Conservation (phyloP, 768 basidiomycete species). For the Calocybe indica region DNA sequence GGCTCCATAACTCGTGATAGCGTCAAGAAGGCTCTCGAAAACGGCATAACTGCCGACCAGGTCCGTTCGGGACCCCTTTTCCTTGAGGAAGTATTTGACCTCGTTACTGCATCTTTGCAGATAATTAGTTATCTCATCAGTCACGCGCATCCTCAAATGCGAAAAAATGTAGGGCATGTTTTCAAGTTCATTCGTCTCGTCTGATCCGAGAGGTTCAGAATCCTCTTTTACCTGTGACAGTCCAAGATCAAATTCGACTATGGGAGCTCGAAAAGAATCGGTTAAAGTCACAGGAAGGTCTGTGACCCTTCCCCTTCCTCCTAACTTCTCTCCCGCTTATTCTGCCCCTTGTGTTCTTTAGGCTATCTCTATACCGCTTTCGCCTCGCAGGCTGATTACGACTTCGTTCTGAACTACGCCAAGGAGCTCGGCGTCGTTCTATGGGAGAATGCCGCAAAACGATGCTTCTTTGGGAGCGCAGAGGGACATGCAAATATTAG, state of each 20-base stretch:
- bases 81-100: conserved; percentile 9
- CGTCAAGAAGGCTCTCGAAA: conserved; percentile 87
- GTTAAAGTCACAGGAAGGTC: conserved; percentile 84
- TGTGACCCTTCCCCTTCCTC: conserved; percentile 12
- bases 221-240: conserved; percentile 91
- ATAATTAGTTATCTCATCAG: conserved; percentile 93
- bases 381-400: conserved; percentile 81
- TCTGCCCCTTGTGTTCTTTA: conserved; percentile 24
- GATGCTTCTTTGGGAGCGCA: conserved; percentile 78
- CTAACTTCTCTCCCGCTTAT: conserved; percentile 15
- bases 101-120: conserved; percentile 32
- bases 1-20: conserved; percentile 93
- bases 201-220: conserved; percentile 42
- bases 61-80: conserved; percentile 33
- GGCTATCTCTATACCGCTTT: conserved; percentile 89
- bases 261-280: conserved; percentile 97
- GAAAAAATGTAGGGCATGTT: conserved; percentile 64
- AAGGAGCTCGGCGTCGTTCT: conserved; percentile 74
- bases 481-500: conserved; percentile 77
- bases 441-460: conserved; percentile 71
- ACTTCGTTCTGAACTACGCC: conserved; percentile 82
- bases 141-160: conserved; percentile 98
- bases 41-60: conserved; percentile 96
- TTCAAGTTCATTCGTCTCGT: conserved; percentile 3
- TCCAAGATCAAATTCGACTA: conserved; percentile 94